Conservation (phyloP, 163 green algal genomes). For the Scenedesmus sp. region DNA sequence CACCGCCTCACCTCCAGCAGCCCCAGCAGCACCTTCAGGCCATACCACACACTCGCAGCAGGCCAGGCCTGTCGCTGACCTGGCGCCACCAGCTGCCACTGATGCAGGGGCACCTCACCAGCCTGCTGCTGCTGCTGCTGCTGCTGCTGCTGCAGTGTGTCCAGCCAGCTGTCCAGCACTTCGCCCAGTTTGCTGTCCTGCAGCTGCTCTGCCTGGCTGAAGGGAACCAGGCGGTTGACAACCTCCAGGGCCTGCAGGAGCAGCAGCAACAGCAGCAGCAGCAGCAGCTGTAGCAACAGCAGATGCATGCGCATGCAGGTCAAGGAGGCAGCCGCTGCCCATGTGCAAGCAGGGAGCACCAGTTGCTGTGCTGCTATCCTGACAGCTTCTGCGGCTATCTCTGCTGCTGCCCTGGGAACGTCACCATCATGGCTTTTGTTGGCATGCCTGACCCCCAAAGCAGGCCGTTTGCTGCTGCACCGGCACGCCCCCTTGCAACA, state of each 20-base stretch:
- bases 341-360: background rate
- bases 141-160: conserved; percentile 10
- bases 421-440: too few relatives aligned
- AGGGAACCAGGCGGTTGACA: background rate
- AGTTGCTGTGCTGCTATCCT: background rate
- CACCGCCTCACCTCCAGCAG: conserved; percentile 35
- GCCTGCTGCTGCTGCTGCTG: background rate
- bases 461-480: too few relatives aligned
- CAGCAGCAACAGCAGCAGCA: background rate
- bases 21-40: conserved; percentile 37
- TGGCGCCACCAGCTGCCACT: background rate
- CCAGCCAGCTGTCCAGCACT: conserved; percentile 23
- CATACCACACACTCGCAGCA: conserved; percentile 12
- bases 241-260: conserved; percentile 11
- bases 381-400: background rate
- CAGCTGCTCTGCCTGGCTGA: background rate
- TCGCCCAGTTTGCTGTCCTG: background rate
- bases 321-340: too few relatives aligned
- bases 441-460: too few relatives aligned
- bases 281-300: background rate
- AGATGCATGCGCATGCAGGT: background rate
- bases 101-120: background rate
- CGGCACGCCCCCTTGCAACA: too few relatives aligned
- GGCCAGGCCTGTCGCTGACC: conserved; percentile 27
- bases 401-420: too few relatives aligned